Evolutionary conservation across 129 eudicot species (phyloP), one percentile per base, ranked within the genome.

Genomic region (Erigeron canadensis): DNA sequence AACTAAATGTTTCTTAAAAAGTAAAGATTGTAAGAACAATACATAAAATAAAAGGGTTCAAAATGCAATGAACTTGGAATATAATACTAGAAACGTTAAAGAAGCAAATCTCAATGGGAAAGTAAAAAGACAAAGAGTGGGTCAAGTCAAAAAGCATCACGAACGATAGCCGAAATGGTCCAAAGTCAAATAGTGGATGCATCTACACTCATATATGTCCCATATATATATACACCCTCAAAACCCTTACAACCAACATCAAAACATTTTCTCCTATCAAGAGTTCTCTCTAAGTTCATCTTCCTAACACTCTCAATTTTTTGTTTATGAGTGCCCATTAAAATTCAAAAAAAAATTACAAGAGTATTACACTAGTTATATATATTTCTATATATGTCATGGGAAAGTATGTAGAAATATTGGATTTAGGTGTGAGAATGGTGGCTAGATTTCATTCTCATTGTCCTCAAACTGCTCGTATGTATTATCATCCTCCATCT

Each of bases 401-500:
- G 78, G 78, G 65, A 21, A 75, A 75, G 54, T 75, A 75, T 73
- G 66, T 75, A 9, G 79, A 75, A 10, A 75, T 75, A 13, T 22
- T 75, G 79, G 79, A 75, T 75, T 40, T 65, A 64, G 79, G 79
- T 16, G 79, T 75, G 18, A 41, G 73, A 75, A 54, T 75, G 72
- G 79, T 41, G 28, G 79, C 79, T 10, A 75, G 79, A 55, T 75
- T 75, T 75, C 79, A 75, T 67, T 75, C 79, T 53, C 81, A 77
- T 63, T 71, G 81, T n/a, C 81, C 76, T 22, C 81, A 77, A 55
- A 77, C 81, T 63, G 77, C 77, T 51, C 76, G 81, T 12, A 11
- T 77, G 77, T 77, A 77, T 19, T 77, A 77, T 46, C 81, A 77
- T 2, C 82, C 82, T 64, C 82, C 82, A 56, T 63, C 82, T 2